Base-by-base conservation (phyloP, 2,329 filamentous ascomycete species). In the Knoxdaviesia proteae region DNA sequence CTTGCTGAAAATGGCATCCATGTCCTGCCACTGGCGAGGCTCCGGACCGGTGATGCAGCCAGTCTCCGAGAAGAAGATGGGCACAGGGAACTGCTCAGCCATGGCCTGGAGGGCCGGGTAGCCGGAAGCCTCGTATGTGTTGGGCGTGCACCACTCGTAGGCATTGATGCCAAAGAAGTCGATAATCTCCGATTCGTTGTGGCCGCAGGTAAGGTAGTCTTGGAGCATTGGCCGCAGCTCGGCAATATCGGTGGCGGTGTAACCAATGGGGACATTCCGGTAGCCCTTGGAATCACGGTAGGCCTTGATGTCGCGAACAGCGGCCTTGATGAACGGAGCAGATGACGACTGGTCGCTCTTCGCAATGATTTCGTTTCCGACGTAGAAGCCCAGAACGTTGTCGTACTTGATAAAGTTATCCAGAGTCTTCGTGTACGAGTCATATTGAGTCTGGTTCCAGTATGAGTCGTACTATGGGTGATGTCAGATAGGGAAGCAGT, bases 111-210 rank as follows among this genome's bases (percentile, higher is more conserved):
- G 71, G 47, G 65, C 64, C 39, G 64, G 54, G 60, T 93, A 93
- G 45, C 82, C 84, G 3, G 84, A 74, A 5, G 57, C 63, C 31
- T 63, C 49, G 59, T 76, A 86, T 5, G 56, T 58, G 44, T 64
- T 62, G 30, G 63, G 60, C 47, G 77, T 77, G 52, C 79, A 84
- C 79, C 79, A 84, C 54, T 84, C 80, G 57, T 92, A 90, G 40
- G 82, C 82, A 56, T 94, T 93, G 48, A 93, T 65, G 2, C 77
- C 71, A 58, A 84, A 93, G 61, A 93, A 90, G 56, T 93, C 84
- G 49, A 90, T 59, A 35, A 72, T 71, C 50, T 87, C 79, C 5
- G 68, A 68, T 6, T 65, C 49, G 53, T 90, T 77, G 48, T 65
- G 66, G 47, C 80, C 80, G 57, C 84, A 93, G 8, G 81, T 82